Base-by-base conservation (phyloP, 345 rosid species). In the Camelina hispida region DNA sequence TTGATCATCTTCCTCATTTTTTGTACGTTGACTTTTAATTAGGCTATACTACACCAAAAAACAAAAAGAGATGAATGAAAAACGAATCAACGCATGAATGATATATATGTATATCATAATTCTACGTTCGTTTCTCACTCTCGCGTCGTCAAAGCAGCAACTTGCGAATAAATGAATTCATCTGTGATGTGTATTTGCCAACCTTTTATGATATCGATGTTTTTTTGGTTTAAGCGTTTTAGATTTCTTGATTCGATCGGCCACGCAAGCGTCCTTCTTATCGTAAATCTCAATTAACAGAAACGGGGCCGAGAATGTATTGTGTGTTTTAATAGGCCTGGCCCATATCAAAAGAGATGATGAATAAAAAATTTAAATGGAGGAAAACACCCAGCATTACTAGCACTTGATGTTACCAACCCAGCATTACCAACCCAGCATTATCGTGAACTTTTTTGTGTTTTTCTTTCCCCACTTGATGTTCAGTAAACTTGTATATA, bases 1-100 rank as follows among this genome's bases (percentile, higher is more conserved):
- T 38, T 74, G 73, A 58, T 66, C 28, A 42, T 59, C 62, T 67
- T 75, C 68, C 2, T 55, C 79, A 67, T 74, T 40, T 52, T 13
- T 28, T 28, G 5, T 42, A 12, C 46, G 46, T 42, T 42, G 46
- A 42, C 46, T 12, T 42, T 34, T 7, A 35, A 35, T 42, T 12
- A 16, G 28, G 51, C 23, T 67, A 20, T 20, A 20, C 22, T 0
- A 43, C 61, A 50, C 12, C 46, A 42, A n/a, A 25, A 3, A 25
- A 2, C 4, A 20, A 20, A 20, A 20, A 53, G 11, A 68, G 38
- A 68, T 54, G 62, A 11, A 25, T 17, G 0, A 22, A 51, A 32
- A 12, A 10, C 22, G 7, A 65, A 65, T 34, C 37, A 34, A 34
- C 69, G 30, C 44, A 17, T 35, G 47, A 35, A 34, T 5, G 28